Evolutionary conservation across 768 basidiomycete genomes (phyloP).

Genomic region (Mycena venus): DNA sequence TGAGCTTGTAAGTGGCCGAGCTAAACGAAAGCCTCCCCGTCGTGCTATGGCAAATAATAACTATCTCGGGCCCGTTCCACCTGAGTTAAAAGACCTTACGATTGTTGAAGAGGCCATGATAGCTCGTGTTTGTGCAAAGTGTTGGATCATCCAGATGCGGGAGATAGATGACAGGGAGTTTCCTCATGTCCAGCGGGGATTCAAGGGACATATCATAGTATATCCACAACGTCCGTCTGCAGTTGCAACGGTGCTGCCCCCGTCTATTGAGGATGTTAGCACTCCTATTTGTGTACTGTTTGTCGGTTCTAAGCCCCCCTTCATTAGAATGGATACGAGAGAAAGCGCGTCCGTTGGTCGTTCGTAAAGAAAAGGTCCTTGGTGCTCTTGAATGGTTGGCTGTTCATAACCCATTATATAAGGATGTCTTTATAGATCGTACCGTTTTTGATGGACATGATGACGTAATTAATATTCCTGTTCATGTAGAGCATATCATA

Average conservation of each 20-base stretch:
- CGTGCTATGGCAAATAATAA: constrained; percentile 1
- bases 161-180: too few relatives aligned
- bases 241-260: constrained; percentile 32
- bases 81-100: background rate
- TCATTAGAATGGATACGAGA: constrained; percentile 33
- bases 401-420: background rate
- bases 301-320: constrained; percentile 33
- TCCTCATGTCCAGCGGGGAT: constrained; percentile 28
- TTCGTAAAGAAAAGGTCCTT: background rate
- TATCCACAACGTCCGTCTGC: constrained; percentile 38
- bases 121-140: background rate
- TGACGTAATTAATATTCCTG: background rate
- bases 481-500: background rate
- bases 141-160: background rate
- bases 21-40: background rate
- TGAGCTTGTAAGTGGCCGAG: too few relatives aligned
- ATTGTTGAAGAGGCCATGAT: background rate
- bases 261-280: constrained; percentile 34
- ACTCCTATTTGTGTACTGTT: constrained; percentile 41
- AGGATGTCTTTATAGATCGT: background rate
- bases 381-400: background rate
- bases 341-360: constrained; percentile 38
- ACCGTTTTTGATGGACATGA: background rate
- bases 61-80: background rate
- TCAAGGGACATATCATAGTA: constrained; percentile 41